A percentile compares a stretch with the other conserved stretches of the same genome.
phyloP scores from a whole-genome alignment of 2,329 filamentous ascomycete species.

The Allantophomopsis lycopodina region DNA sequence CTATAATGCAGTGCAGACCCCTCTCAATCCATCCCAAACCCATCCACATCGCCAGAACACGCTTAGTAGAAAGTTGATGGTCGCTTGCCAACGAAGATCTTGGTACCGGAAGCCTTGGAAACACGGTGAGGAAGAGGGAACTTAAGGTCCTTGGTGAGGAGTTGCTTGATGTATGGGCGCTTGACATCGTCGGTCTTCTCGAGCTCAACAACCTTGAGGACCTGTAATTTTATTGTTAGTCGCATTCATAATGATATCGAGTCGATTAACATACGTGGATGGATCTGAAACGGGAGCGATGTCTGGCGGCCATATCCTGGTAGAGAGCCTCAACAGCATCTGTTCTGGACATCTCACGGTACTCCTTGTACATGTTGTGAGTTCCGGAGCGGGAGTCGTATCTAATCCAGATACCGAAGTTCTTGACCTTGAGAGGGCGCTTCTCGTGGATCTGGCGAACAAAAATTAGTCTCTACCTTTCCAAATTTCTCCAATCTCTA shows the following conservation, averaged over 20 bases:
- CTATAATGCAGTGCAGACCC: slow-evolving; percentile 18
- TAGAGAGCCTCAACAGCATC: slow-evolving; percentile 95
- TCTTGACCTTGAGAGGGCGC: slow-evolving; percentile 99
- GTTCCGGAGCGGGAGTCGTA: slow-evolving; percentile 99
- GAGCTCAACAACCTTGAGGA: slow-evolving; percentile 96
- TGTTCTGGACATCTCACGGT: slow-evolving; percentile 94
- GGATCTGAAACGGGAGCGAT: slow-evolving; percentile 94
- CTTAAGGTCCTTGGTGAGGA: slow-evolving; percentile 85
- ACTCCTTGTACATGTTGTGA: slow-evolving; percentile 99
- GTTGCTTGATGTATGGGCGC: slow-evolving; percentile 99
- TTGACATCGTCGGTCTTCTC: slow-evolving; percentile 91
- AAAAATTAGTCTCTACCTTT: slow-evolving; percentile 6
- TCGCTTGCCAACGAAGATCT: slow-evolving; percentile 85
- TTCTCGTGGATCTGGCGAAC: slow-evolving; percentile 79
- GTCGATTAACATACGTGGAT: slow-evolving; percentile 68
- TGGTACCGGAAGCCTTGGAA: slow-evolving; percentile 69
- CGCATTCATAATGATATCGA: not conserved
- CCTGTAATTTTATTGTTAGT: slow-evolving; percentile 35
- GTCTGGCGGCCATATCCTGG: slow-evolving; percentile 98
- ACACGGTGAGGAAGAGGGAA: slow-evolving; percentile 98
- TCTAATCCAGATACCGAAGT: slow-evolving; percentile 99
- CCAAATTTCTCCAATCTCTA: slow-evolving; percentile 10
- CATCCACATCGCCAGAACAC: slow-evolving; percentile 19
- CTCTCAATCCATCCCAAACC: slow-evolving; percentile 13
- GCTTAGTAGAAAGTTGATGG: slow-evolving; percentile 96